phyloP scores from a whole-genome alignment of 139 green algal species.

The Diplosphaera chodatii region DNA sequence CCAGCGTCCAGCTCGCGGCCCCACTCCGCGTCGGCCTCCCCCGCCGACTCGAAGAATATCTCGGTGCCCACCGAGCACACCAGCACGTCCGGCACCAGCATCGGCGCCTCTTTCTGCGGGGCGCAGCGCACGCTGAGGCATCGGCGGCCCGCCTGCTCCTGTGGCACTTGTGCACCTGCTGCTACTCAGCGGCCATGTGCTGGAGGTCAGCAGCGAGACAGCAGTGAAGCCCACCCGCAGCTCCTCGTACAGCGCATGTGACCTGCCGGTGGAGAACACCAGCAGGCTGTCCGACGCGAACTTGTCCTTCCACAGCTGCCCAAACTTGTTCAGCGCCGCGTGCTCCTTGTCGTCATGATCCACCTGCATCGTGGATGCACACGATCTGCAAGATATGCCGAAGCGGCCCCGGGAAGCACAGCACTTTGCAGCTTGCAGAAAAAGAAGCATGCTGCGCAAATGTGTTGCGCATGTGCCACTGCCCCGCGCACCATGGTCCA shows the following conservation, averaged over 20 bases:
- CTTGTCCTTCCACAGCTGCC: slow-evolving; percentile 60
- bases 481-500: slow-evolving; percentile 85
- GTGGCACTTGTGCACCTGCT: no score
- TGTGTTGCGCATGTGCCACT: neutral
- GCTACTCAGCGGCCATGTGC: no score
- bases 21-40: slow-evolving; percentile 59
- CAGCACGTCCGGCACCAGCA: slow-evolving; percentile 74
- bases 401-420: no score
- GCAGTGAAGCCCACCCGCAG: slow-evolving; percentile 54
- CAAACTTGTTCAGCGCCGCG: slow-evolving; percentile 60
- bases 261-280: slow-evolving; percentile 87
- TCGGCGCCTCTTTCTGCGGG: slow-evolving; percentile 58
- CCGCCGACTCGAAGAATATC: slow-evolving; percentile 59
- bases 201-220: no score
- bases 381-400: no score
- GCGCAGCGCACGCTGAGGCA: no score
- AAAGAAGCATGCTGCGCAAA: no score
- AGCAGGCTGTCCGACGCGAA: slow-evolving; percentile 72
- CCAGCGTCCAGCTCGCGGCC: slow-evolving; percentile 45
- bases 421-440: no score
- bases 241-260: slow-evolving; percentile 66
- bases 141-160: no score
- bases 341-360: slow-evolving; percentile 71
- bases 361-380: slow-evolving; percentile 62
- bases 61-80: slow-evolving; percentile 92